These are phyloP conservation scores for Parsonsia alboflavescens DNA, from an alignment of 257 asterid genomes.

Conservation along the genomic window DNA sequence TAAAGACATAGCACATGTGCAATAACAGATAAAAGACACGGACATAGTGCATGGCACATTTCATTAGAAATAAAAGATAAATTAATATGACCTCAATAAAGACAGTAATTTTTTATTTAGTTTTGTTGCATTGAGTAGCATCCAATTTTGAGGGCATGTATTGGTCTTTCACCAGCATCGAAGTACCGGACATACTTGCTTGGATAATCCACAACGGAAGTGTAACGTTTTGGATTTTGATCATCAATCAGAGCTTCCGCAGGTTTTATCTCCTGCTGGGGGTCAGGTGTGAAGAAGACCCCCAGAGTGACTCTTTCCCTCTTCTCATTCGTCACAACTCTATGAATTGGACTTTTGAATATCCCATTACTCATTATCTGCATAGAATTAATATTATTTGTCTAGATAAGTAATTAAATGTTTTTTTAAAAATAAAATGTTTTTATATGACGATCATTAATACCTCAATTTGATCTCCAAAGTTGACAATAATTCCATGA, in stretches of 20 bases:
- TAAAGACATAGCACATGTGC: too few relatives aligned
- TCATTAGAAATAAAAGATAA: too few relatives aligned
- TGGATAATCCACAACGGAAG: slow-evolving; percentile 20
- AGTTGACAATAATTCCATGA: slow-evolving; percentile 39
- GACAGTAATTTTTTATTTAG: too few relatives aligned
- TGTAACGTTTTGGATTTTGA: slow-evolving; percentile 24
- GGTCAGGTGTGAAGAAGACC: slow-evolving; percentile 28
- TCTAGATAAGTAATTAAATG: too few relatives aligned
- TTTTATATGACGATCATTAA: too few relatives aligned
- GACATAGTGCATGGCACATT: too few relatives aligned
- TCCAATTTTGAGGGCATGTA: slow-evolving; percentile 21
- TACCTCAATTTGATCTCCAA: slow-evolving; percentile 72
- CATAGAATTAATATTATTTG: too few relatives aligned
- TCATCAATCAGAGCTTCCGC: slow-evolving; percentile 26
- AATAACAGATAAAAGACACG: too few relatives aligned
- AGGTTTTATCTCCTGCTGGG: slow-evolving; percentile 26
- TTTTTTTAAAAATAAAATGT: too few relatives aligned
- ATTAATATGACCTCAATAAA: too few relatives aligned
- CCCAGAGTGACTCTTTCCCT: slow-evolving; percentile 30
- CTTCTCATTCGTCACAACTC: slow-evolving; percentile 35
- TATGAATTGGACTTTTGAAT: slow-evolving; percentile 44
- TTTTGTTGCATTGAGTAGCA: neutral
- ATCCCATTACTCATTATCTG: slow-evolving; percentile 50
- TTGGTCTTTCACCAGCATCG: slow-evolving; percentile 28
- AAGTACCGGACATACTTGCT: slow-evolving; percentile 12